Conservation (phyloP, 371 early-diverging fungal species). For the Parasitella parasitica region DNA sequence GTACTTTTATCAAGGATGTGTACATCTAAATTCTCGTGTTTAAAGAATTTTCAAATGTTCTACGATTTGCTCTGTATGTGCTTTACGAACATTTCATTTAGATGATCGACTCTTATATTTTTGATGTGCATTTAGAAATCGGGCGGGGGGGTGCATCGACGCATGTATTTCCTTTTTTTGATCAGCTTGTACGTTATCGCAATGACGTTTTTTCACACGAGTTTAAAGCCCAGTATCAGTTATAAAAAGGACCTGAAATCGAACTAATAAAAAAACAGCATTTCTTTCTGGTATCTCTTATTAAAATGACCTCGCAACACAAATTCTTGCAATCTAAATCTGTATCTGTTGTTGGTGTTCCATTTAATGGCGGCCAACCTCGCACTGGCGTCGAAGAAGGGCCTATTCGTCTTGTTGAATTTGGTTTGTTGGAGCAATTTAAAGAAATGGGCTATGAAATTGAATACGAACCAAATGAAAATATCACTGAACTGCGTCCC, state of each 20-base stretch:
- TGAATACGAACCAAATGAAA: slow-evolving; percentile 69
- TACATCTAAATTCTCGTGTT: too few relatives aligned
- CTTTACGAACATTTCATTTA: too few relatives aligned
- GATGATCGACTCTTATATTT: too few relatives aligned
- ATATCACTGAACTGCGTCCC: slow-evolving; percentile 59
- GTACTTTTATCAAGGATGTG: too few relatives aligned
- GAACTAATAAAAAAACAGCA: slow-evolving; percentile 1
- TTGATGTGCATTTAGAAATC: too few relatives aligned
- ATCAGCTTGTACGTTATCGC: neutral
- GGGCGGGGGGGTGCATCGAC: too few relatives aligned
- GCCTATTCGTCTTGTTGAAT: slow-evolving; percentile 79
- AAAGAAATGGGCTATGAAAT: slow-evolving; percentile 79
- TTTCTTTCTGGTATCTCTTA: neutral
- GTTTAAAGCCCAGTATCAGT: neutral
- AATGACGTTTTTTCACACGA: neutral
- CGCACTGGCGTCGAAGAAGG: slow-evolving; percentile 92
- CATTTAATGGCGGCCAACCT: slow-evolving; percentile 83
- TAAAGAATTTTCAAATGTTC: too few relatives aligned
- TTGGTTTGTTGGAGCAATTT: slow-evolving; percentile 83
- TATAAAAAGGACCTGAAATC: neutral
- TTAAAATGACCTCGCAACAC: slow-evolving; percentile 5
- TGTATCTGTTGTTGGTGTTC: slow-evolving; percentile 51
- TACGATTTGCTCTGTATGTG: neutral
- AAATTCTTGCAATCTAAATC: slow-evolving; percentile 30
- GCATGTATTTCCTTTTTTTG: too few relatives aligned